Base-by-base conservation (phyloP, 2,329 filamentous ascomycete genomes). In the Simplicillium aogashimaense region DNA sequence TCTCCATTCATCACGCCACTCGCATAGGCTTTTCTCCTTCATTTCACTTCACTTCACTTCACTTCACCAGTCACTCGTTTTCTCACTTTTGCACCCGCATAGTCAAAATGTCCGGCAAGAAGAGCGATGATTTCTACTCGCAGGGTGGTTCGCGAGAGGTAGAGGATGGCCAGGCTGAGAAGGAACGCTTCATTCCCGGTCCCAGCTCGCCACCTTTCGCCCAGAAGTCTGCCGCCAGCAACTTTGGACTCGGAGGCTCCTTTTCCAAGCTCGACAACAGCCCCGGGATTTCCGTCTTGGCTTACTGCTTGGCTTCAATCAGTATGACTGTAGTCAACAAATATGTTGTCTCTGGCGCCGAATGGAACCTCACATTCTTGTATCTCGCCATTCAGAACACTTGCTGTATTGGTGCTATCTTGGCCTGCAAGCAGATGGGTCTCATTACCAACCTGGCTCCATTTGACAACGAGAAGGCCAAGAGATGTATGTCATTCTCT, bases 301-400 rank as follows among this genome's bases (percentile, higher is more conserved):
- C 86, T 37, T 98, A 98, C 71, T 98, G 92, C 64, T 71, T 84
- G 54, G 86, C 90, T 39, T 95, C 89, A n/a, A 98, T 98, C 58
- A 77, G 90, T 62, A 98, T 98, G 92, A 98, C 92, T 7, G 86
- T 95, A n/a, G 92, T 94, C 62, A 98, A 98, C 70, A 98, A 98
- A 73, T 98, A 94, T 62, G 89, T 95, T 47, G 78, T 98, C 36
- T 95, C 87, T 7, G 92, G 92, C 45, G 74, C 76, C 38, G 77
- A 83, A 50, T 98, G 94, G 77, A 98, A 98, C 66, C 67, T 98
- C 54, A 95, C 94, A 66, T 95, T 97, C 65, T 86, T 98, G 66
- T 83, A 95, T 53, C 77, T 98, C 44, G 83, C 79, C 45, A 75
- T 97, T 45, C 92, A 97, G 90, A 87, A 88, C 37, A 66, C 94